These are phyloP conservation scores for Gossypium australe DNA, from an alignment of 345 rosid species.

Conservation along the genomic window DNA sequence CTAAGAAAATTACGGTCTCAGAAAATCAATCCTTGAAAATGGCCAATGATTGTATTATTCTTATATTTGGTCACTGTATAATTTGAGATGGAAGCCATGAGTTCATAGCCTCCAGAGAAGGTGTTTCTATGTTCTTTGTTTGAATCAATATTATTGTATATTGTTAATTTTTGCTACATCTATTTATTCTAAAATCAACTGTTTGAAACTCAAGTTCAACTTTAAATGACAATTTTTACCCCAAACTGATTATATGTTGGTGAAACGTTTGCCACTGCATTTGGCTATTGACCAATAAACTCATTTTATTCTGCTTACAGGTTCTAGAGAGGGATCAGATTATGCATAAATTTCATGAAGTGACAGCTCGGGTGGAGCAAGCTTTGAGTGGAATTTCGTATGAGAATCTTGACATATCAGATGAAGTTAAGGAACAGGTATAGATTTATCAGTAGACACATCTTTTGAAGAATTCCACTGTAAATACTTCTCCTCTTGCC, in stretches of 20 bases:
- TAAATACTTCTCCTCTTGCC: not conserved
- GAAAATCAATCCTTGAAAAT: not conserved
- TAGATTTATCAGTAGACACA: not conserved
- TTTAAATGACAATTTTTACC: not conserved
- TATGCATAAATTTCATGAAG: slow-evolving; percentile 56
- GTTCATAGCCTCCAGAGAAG: not conserved
- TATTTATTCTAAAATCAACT: not conserved
- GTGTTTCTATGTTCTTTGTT: not conserved
- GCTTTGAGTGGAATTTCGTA: slow-evolving; percentile 60
- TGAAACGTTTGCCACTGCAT: not conserved
- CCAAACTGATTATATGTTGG: not conserved
- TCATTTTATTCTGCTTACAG: slow-evolving; percentile 27
- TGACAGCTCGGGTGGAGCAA: slow-evolving; percentile 63
- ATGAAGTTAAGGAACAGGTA: slow-evolving; percentile 99
- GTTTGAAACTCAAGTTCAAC: not conserved
- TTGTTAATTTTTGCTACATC: not conserved
- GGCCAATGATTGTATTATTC: not conserved
- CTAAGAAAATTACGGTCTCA: not conserved
- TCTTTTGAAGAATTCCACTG: not conserved
- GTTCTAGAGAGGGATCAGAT: slow-evolving; percentile 79
- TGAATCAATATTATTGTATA: not conserved
- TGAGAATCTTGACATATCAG: slow-evolving; percentile 79
- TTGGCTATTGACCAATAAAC: not conserved
- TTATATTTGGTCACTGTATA: not conserved
- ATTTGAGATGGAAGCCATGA: not conserved